Percentiles rank a stretch among this genome's conserved stretches.
Evolutionary conservation across 257 asterid genomes (phyloP).

Genomic region (Ophiorrhiza pumila): DNA sequence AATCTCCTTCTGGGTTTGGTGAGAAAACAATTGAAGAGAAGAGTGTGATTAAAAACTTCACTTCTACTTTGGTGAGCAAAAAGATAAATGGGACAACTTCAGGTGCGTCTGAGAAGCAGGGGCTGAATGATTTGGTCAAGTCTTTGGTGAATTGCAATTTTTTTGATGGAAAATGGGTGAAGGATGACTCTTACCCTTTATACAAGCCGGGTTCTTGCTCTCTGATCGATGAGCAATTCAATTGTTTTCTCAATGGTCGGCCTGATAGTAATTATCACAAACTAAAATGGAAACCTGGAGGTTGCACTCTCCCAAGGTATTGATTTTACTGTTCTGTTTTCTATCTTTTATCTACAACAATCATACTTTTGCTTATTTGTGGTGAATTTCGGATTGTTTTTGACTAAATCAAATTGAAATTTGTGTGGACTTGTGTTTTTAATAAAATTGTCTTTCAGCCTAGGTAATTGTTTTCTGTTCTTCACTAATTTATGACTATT

Average conservation of each 20-base stretch:
- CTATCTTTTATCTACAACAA: background rate
- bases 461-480: background rate
- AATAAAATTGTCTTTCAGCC: too few relatives aligned
- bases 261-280: conserved; percentile 60
- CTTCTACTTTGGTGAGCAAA: conserved; percentile 44
- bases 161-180: conserved; percentile 90
- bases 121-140: conserved; percentile 45
- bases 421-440: background rate
- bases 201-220: conserved; percentile 91
- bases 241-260: conserved; percentile 75
- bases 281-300: conserved; percentile 81
- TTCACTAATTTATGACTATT: background rate
- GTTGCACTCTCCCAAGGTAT: conserved; percentile 86
- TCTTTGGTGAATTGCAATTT: conserved; percentile 60
- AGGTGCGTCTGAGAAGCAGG: conserved; percentile 22
- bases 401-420: background rate
- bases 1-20: conserved; percentile 24
- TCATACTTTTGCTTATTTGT: background rate
- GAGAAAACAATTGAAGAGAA: conserved; percentile 36
- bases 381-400: too few relatives aligned
- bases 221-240: conserved; percentile 88
- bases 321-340: background rate
- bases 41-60: conserved; percentile 36
- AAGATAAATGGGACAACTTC: conserved; percentile 26
- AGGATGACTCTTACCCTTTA: conserved; percentile 72